Conservation (phyloP, 768 basidiomycete genomes). For the Rhizopogon sp. region DNA sequence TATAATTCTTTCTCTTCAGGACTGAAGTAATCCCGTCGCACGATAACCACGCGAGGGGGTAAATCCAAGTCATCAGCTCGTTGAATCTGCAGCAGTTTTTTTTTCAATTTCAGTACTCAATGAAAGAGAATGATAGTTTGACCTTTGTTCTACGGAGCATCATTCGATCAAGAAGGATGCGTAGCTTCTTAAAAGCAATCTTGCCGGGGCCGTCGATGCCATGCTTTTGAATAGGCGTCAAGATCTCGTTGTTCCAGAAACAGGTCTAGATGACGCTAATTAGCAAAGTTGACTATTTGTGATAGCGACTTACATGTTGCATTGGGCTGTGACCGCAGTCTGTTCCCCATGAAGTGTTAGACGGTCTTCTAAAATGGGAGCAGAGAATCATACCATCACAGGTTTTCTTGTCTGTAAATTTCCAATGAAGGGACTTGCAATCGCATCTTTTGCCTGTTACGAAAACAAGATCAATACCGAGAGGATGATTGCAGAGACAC, state of each 20-base stretch:
- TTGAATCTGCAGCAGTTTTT: conserved; percentile 56
- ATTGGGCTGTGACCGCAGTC: conserved; percentile 84
- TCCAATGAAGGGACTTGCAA: conserved; percentile 96
- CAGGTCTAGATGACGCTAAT: conserved; percentile 53
- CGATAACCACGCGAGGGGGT: conserved; percentile 86
- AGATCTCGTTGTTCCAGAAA: conserved; percentile 95
- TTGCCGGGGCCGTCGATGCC: conserved; percentile 80
- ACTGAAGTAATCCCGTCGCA: conserved; percentile 90
- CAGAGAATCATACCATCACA: conserved; percentile 64
- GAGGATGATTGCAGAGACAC: background rate
- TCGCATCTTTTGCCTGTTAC: conserved; percentile 76
- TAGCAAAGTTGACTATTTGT: background rate
- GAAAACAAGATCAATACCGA: conserved; percentile 1
- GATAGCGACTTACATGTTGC: conserved; percentile 55
- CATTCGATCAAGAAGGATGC: conserved; percentile 85
- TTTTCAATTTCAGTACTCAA: background rate
- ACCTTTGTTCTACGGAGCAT: conserved; percentile 93
- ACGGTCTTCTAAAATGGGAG: background rate
- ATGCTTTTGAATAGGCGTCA: conserved; percentile 92
- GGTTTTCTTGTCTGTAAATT: conserved; percentile 71
- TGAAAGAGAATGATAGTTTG: background rate
- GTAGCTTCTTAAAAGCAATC: conserved; percentile 87
- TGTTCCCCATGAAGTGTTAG: conserved; percentile 21
- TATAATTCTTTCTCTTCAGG: conserved; percentile 97
- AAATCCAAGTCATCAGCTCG: conserved; percentile 94